Evolutionary conservation across 371 early-diverging fungal genomes (phyloP).

Genomic region (Mortierella sp.): DNA sequence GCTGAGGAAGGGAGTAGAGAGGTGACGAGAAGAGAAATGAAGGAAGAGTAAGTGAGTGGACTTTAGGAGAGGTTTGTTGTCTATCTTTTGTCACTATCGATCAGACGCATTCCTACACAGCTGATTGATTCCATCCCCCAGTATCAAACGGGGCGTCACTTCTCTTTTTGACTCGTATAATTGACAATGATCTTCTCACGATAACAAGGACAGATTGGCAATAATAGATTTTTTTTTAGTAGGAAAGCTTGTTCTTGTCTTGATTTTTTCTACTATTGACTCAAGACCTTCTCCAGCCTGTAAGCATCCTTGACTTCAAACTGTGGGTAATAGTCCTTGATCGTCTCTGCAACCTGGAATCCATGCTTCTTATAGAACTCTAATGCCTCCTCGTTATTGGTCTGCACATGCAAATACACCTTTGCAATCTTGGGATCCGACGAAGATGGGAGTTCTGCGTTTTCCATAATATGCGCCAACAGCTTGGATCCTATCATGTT

Average conservation of each 20-base stretch:
- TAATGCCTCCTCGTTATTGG: slow-evolving; percentile 85
- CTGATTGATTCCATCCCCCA: too few species aligned
- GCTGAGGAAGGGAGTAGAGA: neutral
- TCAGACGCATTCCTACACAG: too few species aligned
- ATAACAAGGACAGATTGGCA: neutral
- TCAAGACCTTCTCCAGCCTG: slow-evolving; percentile 65
- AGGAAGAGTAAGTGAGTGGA: neutral
- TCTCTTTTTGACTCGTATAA: too few species aligned
- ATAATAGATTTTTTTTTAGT: neutral
- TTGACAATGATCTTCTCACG: too few species aligned
- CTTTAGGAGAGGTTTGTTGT: neutral
- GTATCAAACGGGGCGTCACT: too few species aligned
- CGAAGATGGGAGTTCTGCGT: slow-evolving; percentile 57
- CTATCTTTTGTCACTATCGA: too few species aligned
- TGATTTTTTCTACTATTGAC: neutral
- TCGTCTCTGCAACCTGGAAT: slow-evolving; percentile 74
- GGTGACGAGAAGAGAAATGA: neutral
- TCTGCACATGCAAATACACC: slow-evolving; percentile 93
- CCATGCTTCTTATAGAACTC: slow-evolving; percentile 90
- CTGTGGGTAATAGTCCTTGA: slow-evolving; percentile 90
- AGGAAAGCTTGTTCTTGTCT: neutral
- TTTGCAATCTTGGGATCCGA: slow-evolving; percentile 59
- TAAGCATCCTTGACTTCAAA: slow-evolving; percentile 89
- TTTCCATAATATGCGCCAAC: slow-evolving; percentile 71
- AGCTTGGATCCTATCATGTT: slow-evolving; percentile 75